Evolutionary conservation across 2,329 filamentous ascomycete species (phyloP).

Genomic region (Pseudogymnoascus sp.): DNA sequence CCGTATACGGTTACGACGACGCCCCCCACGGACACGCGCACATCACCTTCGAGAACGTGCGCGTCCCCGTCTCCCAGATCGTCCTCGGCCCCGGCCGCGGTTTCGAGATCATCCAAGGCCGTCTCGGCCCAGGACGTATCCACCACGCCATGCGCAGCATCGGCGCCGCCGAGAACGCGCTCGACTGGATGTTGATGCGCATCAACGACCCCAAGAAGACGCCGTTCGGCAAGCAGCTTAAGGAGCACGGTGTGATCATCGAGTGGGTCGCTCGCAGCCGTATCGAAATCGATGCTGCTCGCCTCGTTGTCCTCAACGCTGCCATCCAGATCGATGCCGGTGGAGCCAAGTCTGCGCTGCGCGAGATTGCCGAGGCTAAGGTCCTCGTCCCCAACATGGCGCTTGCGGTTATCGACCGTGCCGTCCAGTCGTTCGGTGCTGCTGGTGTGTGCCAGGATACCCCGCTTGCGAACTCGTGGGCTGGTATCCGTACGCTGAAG

Average conservation of each 20-base stretch:
- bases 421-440: slow-evolving; percentile 85
- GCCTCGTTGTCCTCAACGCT: slow-evolving; percentile 85
- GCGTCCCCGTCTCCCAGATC: slow-evolving; percentile 74
- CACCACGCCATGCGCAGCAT: slow-evolving; percentile 97
- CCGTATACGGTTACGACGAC: slow-evolving; percentile 92
- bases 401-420: slow-evolving; percentile 83
- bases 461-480: slow-evolving; percentile 77
- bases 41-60: slow-evolving; percentile 80
- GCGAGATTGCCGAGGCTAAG: slow-evolving; percentile 93
- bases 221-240: slow-evolving; percentile 80
- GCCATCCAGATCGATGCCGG: slow-evolving; percentile 88
- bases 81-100: slow-evolving; percentile 88
- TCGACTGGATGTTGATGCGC: slow-evolving; percentile 91
- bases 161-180: slow-evolving; percentile 78
- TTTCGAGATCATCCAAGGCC: slow-evolving; percentile 97
- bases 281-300: slow-evolving; percentile 87
- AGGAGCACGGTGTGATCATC: slow-evolving; percentile 86
- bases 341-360: slow-evolving; percentile 80
- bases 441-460: slow-evolving; percentile 92
- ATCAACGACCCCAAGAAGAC: slow-evolving; percentile 89
- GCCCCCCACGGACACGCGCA: slow-evolving; percentile 98
- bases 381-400: slow-evolving; percentile 77
- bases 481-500: slow-evolving; percentile 68
- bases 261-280: slow-evolving; percentile 90
- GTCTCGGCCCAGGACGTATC: slow-evolving; percentile 89